phyloP scores from a whole-genome alignment of 2,329 filamentous ascomycete species.

The Dendryphion nanum region DNA sequence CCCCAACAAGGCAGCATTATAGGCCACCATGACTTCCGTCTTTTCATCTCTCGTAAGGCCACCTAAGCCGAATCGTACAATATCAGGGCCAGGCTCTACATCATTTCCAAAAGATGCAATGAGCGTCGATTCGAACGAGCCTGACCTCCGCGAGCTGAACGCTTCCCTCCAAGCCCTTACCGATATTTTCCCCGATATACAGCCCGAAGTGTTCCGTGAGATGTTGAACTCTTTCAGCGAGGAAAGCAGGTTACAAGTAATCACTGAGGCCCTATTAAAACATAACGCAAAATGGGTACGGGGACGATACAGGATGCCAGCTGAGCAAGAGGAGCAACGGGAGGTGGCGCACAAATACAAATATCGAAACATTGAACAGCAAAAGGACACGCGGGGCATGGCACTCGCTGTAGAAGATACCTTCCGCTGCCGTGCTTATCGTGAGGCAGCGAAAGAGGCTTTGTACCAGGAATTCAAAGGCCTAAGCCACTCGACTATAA shows the following conservation, averaged over 20 bases:
- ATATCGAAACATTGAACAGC: constrained; percentile 28
- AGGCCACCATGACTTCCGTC: constrained; percentile 33
- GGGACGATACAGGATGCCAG: constrained; percentile 55
- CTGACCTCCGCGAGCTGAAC: constrained; percentile 69
- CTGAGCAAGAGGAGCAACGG: constrained; percentile 35
- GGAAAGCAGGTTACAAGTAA: constrained; percentile 73
- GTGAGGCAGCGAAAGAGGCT: constrained; percentile 64
- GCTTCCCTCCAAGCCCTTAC: constrained; percentile 65
- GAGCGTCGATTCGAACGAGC: constrained; percentile 45
- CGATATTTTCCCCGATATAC: constrained; percentile 75
- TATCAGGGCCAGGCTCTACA: too few species aligned
- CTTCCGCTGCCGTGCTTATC: constrained; percentile 68
- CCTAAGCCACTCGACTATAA: constrained; percentile 69
- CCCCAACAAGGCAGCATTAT: neutral
- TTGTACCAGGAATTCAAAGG: constrained; percentile 75
- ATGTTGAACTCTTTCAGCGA: constrained; percentile 73
- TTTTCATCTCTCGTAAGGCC: constrained; percentile 37
- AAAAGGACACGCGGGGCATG: constrained; percentile 30
- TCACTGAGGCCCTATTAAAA: constrained; percentile 75
- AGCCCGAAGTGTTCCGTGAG: constrained; percentile 78
- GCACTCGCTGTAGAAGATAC: constrained; percentile 59
- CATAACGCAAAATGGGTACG: constrained; percentile 68
- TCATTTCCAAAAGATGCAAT: constrained; percentile 1
- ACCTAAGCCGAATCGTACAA: too few species aligned
- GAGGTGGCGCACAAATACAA: constrained; percentile 31